Base-by-base conservation (phyloP, 208 protist species). In the Leishmania braziliensis region DNA sequence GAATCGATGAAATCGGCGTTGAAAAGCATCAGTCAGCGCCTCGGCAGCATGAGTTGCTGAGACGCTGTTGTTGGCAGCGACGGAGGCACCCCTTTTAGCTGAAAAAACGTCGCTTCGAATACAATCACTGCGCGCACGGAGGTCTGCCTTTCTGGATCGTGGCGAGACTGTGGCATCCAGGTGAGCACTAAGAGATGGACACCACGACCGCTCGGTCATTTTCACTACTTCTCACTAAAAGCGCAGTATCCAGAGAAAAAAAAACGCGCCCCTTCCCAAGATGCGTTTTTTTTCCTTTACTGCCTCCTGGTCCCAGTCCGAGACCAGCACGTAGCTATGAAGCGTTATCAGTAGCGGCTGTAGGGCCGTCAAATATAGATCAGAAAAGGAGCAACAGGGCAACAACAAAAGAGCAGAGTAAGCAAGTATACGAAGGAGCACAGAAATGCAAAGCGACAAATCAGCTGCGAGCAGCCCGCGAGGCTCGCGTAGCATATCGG, bases 21-120 rank as follows among this genome's bases (percentile, higher is more conserved):
- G 75, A 63, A 91, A 75, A 29, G 70, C 26, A 3, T 53, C 23
- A 0, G 82, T 76, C 12, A 96, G 51, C 3, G 77, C 43, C 6
- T 12, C 72, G 0, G 78, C 85, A 33, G 91, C 58, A 33, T 81
- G 68, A 36, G 84, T 84, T 23, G 90, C 91, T 8, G 87, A 84
- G 20, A 80, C 84, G 75, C 82, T 89, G 74, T 77, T 89, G 62
- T 91, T 80, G 16, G 89, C 91, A 14, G 88, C 92, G 62, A 92
- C 84, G 46, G 86, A 88, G 8, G 89, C 87, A 62, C 84, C 82
- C 29, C 36, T 29, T 39, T 77, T 70, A 0, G 76, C 76, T 36
- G 81, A 84, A 8, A 54, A 39, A 2, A 36, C 18, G 14, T 65
- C 51, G 9, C 26, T 20, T 0, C 6, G 2, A 6, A 2, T 8